Percentiles rank a stretch among this genome's conserved stretches.
Conservation (phyloP, 805 yeast genomes). For the Diddensiella caesifluorescens region DNA sequence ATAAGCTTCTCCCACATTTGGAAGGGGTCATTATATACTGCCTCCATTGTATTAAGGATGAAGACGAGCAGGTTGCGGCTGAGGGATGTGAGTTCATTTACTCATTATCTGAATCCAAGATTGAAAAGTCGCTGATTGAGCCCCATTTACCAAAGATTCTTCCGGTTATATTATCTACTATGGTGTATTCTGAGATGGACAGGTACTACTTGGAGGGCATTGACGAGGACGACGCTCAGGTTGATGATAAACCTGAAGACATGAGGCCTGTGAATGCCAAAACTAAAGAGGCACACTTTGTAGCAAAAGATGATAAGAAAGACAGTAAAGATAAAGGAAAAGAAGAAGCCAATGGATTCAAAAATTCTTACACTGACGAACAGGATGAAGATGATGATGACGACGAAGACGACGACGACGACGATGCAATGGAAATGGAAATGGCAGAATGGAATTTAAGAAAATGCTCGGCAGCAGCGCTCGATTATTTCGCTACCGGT, state of each 20-base stretch:
- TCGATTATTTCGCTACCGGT: slow-evolving; percentile 70
- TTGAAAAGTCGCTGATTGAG: slow-evolving; percentile 49
- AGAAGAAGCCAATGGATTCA: slow-evolving; percentile 12
- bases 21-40: slow-evolving; percentile 83
- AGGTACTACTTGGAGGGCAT: slow-evolving; percentile 55
- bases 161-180: slow-evolving; percentile 72
- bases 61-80: slow-evolving; percentile 69
- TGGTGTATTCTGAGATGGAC: slow-evolving; percentile 87
- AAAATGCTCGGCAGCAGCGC: slow-evolving; percentile 90
- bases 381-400: slow-evolving; percentile 43
- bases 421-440: slow-evolving; percentile 62
- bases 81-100: slow-evolving; percentile 92
- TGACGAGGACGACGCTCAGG: slow-evolving; percentile 71
- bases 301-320: slow-evolving; percentile 17
- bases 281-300: slow-evolving; percentile 41
- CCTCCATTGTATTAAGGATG: slow-evolving; percentile 65
- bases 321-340: neutral
- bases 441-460: slow-evolving; percentile 83
- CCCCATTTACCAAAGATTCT: slow-evolving; percentile 58
- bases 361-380: slow-evolving; percentile 22
- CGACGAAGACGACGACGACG: slow-evolving; percentile 65
- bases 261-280: slow-evolving; percentile 77
- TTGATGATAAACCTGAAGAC: slow-evolving; percentile 82
- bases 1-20: slow-evolving; percentile 70
- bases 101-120: slow-evolving; percentile 58